Base-by-base conservation (phyloP, 2,329 filamentous ascomycete genomes). In the Dactylellina leptospora region DNA sequence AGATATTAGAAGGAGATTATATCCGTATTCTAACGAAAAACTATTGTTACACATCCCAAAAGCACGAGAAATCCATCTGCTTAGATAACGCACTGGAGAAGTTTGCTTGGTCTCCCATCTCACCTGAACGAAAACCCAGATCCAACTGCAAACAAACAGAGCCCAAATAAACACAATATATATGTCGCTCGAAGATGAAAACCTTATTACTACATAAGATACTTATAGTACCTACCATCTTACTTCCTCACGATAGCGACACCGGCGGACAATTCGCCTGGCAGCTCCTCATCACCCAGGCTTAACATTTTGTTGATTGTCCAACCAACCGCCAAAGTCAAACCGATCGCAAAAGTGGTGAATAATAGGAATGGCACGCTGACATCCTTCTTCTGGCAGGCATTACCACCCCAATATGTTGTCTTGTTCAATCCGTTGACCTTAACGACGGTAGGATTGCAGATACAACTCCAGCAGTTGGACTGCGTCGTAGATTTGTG, bases 241-340 rank as follows among this genome's bases (percentile, higher is more conserved):
- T 70, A 66, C 58, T 71, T 71, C 80, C 88, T 92, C 30, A 88
- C 84, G 68, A 87, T 86, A 75, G 89, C 90, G 36, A 99, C 93
- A 74, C 95, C 95, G 50, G 95, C 95, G n/a, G 92, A 92, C 80
- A 99, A 93, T 6, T 99, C 93, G 76, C 92, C 92, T 0, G 95
- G 95, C 74, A 97, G 83, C 82, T 96, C 88, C 79, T 90, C 86
- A 30, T 93, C 95, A 77, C 97, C 90, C 74, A 83, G 88, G 80
- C 89, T 95, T 59, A 99, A 80, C 84, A 96, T 82, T 4, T 62
- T 56, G 36, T 88, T 87, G 76, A 97, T 88, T 9, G 87, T 87
- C 78, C 90, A 88, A 36, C 83, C 47, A 13, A 68, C 84, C 25
- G 96, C 81, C 36, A 90, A 81, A 48, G 86, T 85, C 0, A 95